Conservation (phyloP, 331 rosid genomes). For the Prunus yedoensis region DNA sequence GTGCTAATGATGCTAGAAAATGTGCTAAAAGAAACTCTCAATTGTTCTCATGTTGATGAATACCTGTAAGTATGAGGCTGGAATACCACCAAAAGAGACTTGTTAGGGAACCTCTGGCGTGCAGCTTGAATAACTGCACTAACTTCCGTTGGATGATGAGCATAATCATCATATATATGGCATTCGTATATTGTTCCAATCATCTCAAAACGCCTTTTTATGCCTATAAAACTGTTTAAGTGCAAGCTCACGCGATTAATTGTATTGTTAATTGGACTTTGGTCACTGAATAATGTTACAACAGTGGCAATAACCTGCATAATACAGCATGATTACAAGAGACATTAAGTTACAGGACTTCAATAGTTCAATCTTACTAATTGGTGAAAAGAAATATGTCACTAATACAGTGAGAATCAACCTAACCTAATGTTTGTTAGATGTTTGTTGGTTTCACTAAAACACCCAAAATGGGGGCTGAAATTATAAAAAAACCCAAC, state of each 20-base stretch:
- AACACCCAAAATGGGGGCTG: too few relatives aligned
- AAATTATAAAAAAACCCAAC: too few relatives aligned
- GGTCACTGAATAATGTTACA: conserved; percentile 3
- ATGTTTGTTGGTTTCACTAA: background rate
- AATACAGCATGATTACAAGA: background rate
- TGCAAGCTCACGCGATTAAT: conserved; percentile 24
- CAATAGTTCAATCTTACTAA: background rate
- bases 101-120: conserved; percentile 23
- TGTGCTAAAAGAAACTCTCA: background rate
- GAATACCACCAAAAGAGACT: conserved; percentile 30
- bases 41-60: background rate
- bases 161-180: conserved; percentile 31
- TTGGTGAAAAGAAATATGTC: background rate
- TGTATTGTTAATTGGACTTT: conserved; percentile 3
- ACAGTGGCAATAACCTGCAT: conserved; percentile 28
- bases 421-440: too few relatives aligned
- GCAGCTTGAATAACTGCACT: conserved; percentile 40
- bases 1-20: too few relatives aligned
- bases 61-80: conserved; percentile 40
- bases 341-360: background rate
- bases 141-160: conserved; percentile 41
- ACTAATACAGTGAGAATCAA: background rate
- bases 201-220: conserved; percentile 38
- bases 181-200: conserved; percentile 28
- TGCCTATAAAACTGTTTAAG: conserved; percentile 28